Percentiles rank a stretch among this genome's conserved stretches.
Evolutionary conservation across 1,139 yeast species (phyloP).

Genomic region (Hyphopichia burtonii): DNA sequence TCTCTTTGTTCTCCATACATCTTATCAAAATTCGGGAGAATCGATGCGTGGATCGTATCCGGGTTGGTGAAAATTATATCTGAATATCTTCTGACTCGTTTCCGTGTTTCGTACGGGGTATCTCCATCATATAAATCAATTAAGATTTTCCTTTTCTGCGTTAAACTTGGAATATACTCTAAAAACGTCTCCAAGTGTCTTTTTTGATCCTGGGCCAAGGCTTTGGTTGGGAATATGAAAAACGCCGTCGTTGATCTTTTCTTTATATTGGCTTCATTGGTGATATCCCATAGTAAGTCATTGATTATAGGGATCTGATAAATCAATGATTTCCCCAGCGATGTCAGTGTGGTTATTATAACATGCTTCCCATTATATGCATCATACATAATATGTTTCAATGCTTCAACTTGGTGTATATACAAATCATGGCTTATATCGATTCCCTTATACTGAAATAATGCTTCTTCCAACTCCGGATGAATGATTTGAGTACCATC

Average conservation of each 20-base stretch:
- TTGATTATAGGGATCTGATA: constrained; percentile 84
- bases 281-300: constrained; percentile 46
- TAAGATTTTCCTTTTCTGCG: constrained; percentile 27
- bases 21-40: constrained; percentile 66
- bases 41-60: constrained; percentile 84
- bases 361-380: constrained; percentile 52
- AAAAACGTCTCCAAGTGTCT: constrained; percentile 69
- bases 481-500: constrained; percentile 40
- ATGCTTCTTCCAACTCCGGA: constrained; percentile 50
- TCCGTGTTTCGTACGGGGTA: constrained; percentile 59
- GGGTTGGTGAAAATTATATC: constrained; percentile 91
- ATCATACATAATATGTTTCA: constrained; percentile 43
- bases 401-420: constrained; percentile 78
- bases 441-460: constrained; percentile 46
- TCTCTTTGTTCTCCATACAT: constrained; percentile 19
- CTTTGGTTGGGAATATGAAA: constrained; percentile 93
- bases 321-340: constrained; percentile 91
- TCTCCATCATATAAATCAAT: constrained; percentile 95
- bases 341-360: constrained; percentile 87
- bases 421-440: constrained; percentile 55
- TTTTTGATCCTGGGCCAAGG: constrained; percentile 94
- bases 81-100: constrained; percentile 56
- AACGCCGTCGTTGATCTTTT: constrained; percentile 57
- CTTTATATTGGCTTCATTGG: constrained; percentile 13
- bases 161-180: constrained; percentile 37